Percentiles rank a stretch among this genome's conserved stretches.
Conservation (phyloP, 2,329 filamentous ascomycete genomes). For the Hymenotorrendiella dingleyae region DNA sequence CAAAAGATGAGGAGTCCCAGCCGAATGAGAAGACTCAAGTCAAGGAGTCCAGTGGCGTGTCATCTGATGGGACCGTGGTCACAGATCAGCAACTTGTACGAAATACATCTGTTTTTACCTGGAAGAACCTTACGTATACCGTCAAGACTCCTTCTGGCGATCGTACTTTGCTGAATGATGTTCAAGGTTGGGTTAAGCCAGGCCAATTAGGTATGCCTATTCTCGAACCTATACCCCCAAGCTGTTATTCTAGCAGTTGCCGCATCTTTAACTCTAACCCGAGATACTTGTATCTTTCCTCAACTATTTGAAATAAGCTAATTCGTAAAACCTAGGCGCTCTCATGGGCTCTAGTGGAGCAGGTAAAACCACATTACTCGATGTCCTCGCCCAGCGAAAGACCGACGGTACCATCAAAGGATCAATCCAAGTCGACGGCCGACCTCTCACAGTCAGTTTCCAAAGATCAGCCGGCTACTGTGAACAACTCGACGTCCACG, state of each 20-base stretch:
- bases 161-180: constrained; percentile 68
- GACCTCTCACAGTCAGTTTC: constrained; percentile 71
- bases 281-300: no score
- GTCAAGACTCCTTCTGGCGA: constrained; percentile 56
- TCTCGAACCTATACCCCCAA: no score
- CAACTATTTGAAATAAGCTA: no score
- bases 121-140: constrained; percentile 64
- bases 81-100: constrained; percentile 44
- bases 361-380: constrained; percentile 56
- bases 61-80: constrained; percentile 28
- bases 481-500: constrained; percentile 86
- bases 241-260: no score
- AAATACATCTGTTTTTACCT: constrained; percentile 67
- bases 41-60: constrained; percentile 11
- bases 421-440: constrained; percentile 65
- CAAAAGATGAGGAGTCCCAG: constrained; percentile 45
- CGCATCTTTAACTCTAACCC: no score
- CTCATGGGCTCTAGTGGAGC: constrained; percentile 53
- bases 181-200: constrained; percentile 74
- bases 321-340: no score
- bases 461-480: constrained; percentile 73
- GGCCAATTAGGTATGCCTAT: no score
- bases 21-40: constrained; percentile 15
- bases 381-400: constrained; percentile 54
- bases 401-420: constrained; percentile 85